Conservation (phyloP, 305 asterid genomes). For the Fraxinus floribunda region DNA sequence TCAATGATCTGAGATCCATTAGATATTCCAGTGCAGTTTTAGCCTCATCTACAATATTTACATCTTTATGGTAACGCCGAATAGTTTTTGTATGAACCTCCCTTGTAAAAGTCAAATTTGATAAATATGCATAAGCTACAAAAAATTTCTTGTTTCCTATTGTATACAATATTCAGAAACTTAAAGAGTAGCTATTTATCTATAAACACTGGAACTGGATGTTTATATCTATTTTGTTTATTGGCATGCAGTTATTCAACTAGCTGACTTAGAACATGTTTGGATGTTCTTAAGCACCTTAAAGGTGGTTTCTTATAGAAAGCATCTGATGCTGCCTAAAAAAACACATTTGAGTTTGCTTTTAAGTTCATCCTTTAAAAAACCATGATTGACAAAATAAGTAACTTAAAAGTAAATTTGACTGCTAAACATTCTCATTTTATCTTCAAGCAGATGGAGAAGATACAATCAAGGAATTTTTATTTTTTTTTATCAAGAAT, state of each 20-base stretch:
- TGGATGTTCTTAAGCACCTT: background rate
- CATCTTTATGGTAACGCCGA: slow-evolving; percentile 37
- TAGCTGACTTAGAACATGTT: background rate
- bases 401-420: background rate
- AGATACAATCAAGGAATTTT: background rate
- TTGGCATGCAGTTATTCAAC: background rate
- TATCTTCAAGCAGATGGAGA: background rate
- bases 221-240: slow-evolving; percentile 1
- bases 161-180: slow-evolving; percentile 14
- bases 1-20: slow-evolving; percentile 29
- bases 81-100: slow-evolving; percentile 23
- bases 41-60: slow-evolving; percentile 46
- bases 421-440: background rate
- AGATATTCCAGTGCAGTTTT: slow-evolving; percentile 8
- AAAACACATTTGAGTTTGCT: background rate
- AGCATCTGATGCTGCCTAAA: background rate
- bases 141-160: slow-evolving; percentile 8
- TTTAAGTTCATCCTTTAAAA: background rate
- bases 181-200: background rate
- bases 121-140: slow-evolving; percentile 27
- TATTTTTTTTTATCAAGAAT: background rate
- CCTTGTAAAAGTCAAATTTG: slow-evolving; percentile 22
- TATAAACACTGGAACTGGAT: slow-evolving; percentile 3
- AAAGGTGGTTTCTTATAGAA: background rate
- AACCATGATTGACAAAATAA: background rate